Percentiles rank a stretch among this genome's conserved stretches.
These are phyloP conservation scores for Claviceps quebecensis DNA, from an alignment of 2,329 filamentous ascomycete genomes.

Conservation along the genomic window DNA sequence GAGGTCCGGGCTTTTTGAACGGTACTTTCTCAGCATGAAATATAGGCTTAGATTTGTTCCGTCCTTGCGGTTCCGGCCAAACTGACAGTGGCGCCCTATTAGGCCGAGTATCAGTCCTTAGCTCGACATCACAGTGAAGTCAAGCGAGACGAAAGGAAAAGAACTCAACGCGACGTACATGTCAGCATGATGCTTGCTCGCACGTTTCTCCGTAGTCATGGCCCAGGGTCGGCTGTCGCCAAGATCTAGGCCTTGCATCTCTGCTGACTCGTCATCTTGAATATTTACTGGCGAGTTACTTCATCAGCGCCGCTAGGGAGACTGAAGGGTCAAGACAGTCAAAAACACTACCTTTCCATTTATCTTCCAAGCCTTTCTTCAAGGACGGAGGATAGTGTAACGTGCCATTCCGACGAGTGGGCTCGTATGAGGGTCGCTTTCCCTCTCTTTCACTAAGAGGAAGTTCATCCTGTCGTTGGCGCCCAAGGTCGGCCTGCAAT, in stretches of 20 bases:
- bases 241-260: slow-evolving; percentile 11
- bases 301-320: not conserved
- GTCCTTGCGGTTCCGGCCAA: not conserved
- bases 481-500: slow-evolving; percentile 12
- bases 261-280: slow-evolving; percentile 11
- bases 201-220: slow-evolving; percentile 4
- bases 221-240: slow-evolving; percentile 12
- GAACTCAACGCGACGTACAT: slow-evolving; percentile 4
- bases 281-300: slow-evolving; percentile 7
- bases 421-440: slow-evolving; percentile 9
- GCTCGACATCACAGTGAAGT: not conserved
- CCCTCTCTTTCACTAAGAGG: slow-evolving; percentile 8
- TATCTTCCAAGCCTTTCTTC: slow-evolving; percentile 6
- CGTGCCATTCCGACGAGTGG: slow-evolving; percentile 2
- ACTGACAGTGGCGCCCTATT: slow-evolving; percentile 7
- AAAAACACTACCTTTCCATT: slow-evolving; percentile 10
- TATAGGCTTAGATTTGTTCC: not conserved
- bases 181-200: slow-evolving; percentile 3
- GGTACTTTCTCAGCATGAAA: not conserved
- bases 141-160: not conserved
- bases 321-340: not conserved
- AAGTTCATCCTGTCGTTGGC: slow-evolving; percentile 11
- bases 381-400: slow-evolving; percentile 6
- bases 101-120: not conserved
- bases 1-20: not conserved